A percentile compares a stretch with the other conserved stretches of the same genome.
Evolutionary conservation across 306 rosid genomes (phyloP).

Genomic region (Betula pendula): DNA sequence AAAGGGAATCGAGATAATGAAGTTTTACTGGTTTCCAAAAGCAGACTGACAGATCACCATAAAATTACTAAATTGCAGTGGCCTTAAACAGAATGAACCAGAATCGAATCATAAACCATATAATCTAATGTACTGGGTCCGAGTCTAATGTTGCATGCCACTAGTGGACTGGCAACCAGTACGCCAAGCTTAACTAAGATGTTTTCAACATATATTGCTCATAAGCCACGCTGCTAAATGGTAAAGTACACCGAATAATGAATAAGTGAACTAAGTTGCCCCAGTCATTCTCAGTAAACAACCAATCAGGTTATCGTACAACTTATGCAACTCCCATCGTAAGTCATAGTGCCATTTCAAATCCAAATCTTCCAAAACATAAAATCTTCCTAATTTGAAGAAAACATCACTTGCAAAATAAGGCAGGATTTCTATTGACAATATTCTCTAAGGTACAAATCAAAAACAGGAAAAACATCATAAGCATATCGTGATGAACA

Average conservation of each 20-base stretch:
- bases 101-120: background rate
- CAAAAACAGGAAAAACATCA: background rate
- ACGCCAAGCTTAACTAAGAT: background rate
- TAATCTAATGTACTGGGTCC: background rate
- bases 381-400: background rate
- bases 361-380: background rate
- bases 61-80: background rate
- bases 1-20: background rate
- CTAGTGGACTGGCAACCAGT: background rate
- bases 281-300: background rate
- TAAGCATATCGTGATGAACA: too few species aligned
- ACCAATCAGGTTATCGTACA: background rate
- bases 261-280: background rate
- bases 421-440: background rate
- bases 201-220: background rate
- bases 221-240: background rate
- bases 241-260: background rate
- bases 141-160: background rate
- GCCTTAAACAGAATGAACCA: background rate
- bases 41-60: background rate
- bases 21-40: background rate
- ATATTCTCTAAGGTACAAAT: background rate
- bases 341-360: background rate
- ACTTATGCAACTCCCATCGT: background rate
- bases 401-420: background rate